These are phyloP conservation scores for Pugionium dolabratum DNA, from an alignment of 345 rosid genomes.

Conservation along the genomic window DNA sequence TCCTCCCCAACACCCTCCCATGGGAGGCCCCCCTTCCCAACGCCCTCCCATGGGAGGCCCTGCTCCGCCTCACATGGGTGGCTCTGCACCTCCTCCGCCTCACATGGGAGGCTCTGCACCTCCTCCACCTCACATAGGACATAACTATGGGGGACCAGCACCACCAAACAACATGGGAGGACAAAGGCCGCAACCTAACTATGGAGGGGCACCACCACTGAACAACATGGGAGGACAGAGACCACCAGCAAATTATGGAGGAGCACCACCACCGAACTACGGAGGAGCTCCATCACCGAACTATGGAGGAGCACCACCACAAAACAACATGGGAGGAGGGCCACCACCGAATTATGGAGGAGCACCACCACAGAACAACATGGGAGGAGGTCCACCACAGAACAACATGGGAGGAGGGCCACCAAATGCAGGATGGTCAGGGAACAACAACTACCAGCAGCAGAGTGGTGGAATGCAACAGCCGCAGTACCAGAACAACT, in stretches of 20 bases:
- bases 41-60: conserved; percentile 45
- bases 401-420: not conserved
- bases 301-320: conserved; percentile 40
- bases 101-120: conserved; percentile 16
- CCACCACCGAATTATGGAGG: conserved; percentile 31
- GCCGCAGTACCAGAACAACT: conserved; percentile 44
- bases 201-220: conserved; percentile 27
- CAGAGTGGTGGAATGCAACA: conserved; percentile 39
- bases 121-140: conserved; percentile 26
- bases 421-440: conserved; percentile 37
- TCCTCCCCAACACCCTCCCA: conserved; percentile 25
- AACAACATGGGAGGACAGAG: conserved; percentile 37
- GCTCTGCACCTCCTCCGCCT: conserved; percentile 38
- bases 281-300: conserved; percentile 33
- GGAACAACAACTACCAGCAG: conserved; percentile 38
- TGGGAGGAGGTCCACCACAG: conserved; percentile 20
- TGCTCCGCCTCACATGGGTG: conserved; percentile 23
- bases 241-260: conserved; percentile 21
- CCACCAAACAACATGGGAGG: too few species aligned
- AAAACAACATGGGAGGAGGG: conserved; percentile 27
- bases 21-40: not conserved
- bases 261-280: conserved; percentile 27
- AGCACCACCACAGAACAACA: conserved; percentile 36
- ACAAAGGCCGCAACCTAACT: conserved; percentile 35
- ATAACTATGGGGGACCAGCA: not conserved